Conservation (phyloP, 768 basidiomycete species). For the Rhodocollybia butyracea region DNA sequence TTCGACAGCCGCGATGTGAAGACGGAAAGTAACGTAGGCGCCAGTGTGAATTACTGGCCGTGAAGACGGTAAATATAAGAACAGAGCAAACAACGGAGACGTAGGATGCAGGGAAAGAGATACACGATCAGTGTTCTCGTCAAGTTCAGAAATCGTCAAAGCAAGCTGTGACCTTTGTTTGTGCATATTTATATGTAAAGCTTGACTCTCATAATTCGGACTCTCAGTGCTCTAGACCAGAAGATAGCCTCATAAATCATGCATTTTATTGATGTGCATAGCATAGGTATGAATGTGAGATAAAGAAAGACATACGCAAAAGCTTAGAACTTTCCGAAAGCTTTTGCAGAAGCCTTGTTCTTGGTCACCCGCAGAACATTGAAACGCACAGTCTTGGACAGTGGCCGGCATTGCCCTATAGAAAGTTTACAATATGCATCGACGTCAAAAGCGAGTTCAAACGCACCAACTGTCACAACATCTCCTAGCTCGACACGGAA, state of each 20-base stretch:
- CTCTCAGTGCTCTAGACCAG: background rate
- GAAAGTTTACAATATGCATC: background rate
- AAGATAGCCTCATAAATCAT: conserved; percentile 12
- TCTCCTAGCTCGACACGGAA: conserved; percentile 98
- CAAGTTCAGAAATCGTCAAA: conserved; percentile 4
- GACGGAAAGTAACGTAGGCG: conserved; percentile 76
- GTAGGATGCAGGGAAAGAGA: background rate
- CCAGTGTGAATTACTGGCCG: conserved; percentile 51
- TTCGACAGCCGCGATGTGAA: conserved; percentile 69
- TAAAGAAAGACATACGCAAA: conserved; percentile 6
- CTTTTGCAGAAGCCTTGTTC: conserved; percentile 88
- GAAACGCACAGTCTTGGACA: conserved; percentile 99
- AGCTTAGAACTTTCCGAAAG: conserved; percentile 91
- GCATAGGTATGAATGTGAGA: conserved; percentile 19
- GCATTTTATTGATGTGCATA: conserved; percentile 22
- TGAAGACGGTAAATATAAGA: background rate
- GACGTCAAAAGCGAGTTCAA: background rate
- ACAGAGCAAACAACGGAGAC: conserved; percentile 11
- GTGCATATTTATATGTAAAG: conserved; percentile 36
- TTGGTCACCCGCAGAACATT: conserved; percentile 95
- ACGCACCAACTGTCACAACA: conserved; percentile 90
- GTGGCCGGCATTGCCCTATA: conserved; percentile 94
- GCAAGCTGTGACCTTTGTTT: conserved; percentile 25
- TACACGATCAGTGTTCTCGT: background rate
- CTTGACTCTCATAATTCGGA: no score